Evolutionary conservation across 2,329 filamentous ascomycete species (phyloP), one percentile per base, ranked within the genome.

Genomic region (Cordyceps militaris): DNA sequence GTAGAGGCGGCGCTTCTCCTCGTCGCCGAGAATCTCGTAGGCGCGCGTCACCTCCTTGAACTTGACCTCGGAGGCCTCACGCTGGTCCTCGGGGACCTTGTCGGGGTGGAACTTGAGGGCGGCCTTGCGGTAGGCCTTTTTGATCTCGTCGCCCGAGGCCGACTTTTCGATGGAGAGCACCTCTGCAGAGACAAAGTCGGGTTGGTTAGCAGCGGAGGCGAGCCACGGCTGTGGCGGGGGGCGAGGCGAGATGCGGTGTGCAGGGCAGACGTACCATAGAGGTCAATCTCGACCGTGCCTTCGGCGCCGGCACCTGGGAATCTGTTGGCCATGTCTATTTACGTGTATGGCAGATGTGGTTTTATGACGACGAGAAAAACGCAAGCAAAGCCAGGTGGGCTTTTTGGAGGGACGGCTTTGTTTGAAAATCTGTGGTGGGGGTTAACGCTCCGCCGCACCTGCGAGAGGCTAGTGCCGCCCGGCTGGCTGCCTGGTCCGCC

Each of bases 21-120:
- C 93, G 79, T 99, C 93, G 75, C 85, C 88, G 57, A 99, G 90
- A 70, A 99, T 97, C 71, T 99, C 94, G 79, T 99, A 99, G 65
- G 94, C 94, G 75, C 95, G 88, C 60, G 89, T 92, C 59, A 96
- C 87, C 57, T 86, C 79, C 76, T 99, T 99, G 85, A 99, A 99
- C 69, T 87, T 91, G 69, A 86, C 80, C 72, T 97, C 94, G 60
- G 94, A 91, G 64, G 87, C 88, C 69, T 86, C 86, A 65, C 93
- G 87, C 69, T 92, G 85, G 28, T 88, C 85, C 73, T 93, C 90
- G 65, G 91, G 80, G 58, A 96, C 94, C 77, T 99, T 99, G 76
- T 99, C 94, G 48, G 94, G 94, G 69, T 99, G 94, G 69, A 91
- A 89, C 70, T 85, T 83, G 56, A 97, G 81, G 13, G 93, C 91